Conservation (phyloP, 2,329 filamentous ascomycete species). For the Xylariaceae sp. region DNA sequence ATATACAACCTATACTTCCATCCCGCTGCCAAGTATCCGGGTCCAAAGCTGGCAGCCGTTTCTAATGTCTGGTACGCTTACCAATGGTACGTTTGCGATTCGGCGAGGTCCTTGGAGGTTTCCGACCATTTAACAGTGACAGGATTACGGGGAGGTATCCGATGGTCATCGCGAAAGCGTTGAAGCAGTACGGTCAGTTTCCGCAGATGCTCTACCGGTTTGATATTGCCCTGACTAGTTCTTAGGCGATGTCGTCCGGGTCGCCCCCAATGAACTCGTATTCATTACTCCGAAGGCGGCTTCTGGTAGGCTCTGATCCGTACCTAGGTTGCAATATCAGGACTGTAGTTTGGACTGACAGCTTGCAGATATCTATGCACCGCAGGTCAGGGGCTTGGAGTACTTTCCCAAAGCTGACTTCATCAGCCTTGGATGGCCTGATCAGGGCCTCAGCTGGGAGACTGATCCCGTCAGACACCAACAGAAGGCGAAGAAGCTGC, state of each 20-base stretch:
- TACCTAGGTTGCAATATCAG: neutral
- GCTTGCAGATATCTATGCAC: conserved; percentile 1
- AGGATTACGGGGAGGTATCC: neutral
- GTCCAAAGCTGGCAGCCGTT: conserved; percentile 3
- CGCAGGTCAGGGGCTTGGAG: conserved; percentile 1
- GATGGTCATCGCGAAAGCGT: neutral
- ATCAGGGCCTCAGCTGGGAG: conserved; percentile 4
- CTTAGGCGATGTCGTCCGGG: conserved; percentile 7
- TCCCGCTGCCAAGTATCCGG: conserved; percentile 4
- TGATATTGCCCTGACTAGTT: no score
- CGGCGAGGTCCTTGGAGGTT: neutral
- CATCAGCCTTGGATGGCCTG: neutral
- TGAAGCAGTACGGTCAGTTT: neutral
- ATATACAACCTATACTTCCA: conserved; percentile 6
- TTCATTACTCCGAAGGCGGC: conserved; percentile 4
- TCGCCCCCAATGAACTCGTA: conserved; percentile 5
- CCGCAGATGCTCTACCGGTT: no score
- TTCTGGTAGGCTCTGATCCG: conserved; percentile 2
- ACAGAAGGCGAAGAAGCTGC: conserved; percentile 1
- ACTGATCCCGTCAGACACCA: conserved; percentile 4
- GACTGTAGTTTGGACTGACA: neutral
- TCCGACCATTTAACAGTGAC: neutral
- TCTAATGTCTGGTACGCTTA: conserved; percentile 5
- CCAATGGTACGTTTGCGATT: conserved; percentile 4
- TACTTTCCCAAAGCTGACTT: conserved; percentile 3